Conservation (phyloP, 2,329 filamentous ascomycete species). For the Tolypocladium nubicola region DNA sequence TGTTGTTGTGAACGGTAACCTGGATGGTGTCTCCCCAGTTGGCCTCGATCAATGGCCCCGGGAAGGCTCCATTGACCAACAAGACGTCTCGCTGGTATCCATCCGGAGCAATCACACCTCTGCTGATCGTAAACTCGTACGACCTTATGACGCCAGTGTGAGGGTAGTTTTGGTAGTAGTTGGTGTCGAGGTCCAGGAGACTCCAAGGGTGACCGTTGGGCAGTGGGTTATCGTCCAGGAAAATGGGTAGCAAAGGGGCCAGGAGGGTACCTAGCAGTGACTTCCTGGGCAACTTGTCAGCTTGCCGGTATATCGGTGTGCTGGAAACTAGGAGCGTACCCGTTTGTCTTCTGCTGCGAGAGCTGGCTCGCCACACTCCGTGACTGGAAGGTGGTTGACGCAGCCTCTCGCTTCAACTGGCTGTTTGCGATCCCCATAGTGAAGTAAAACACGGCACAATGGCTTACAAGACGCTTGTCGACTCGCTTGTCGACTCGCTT, state of each 20-base stretch:
- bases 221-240: slow-evolving; percentile 37
- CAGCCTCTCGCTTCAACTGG: background rate
- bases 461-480: background rate
- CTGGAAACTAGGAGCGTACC: slow-evolving; percentile 14
- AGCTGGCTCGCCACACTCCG: slow-evolving; percentile 9
- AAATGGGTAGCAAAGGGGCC: slow-evolving; percentile 27
- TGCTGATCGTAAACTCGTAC: slow-evolving; percentile 43
- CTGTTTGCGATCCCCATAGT: slow-evolving; percentile 4
- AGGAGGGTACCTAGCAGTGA: slow-evolving; percentile 29
- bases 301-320: no score
- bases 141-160: slow-evolving; percentile 43
- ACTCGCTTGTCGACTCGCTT: no score
- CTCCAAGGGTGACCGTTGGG: slow-evolving; percentile 44
- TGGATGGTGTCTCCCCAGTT: slow-evolving; percentile 54
- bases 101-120: slow-evolving; percentile 41
- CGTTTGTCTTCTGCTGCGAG: slow-evolving; percentile 25
- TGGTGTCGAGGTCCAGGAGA: slow-evolving; percentile 28
- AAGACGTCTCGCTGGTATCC: slow-evolving; percentile 43
- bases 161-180: slow-evolving; percentile 39
- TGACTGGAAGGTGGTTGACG: background rate
- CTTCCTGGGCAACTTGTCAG: slow-evolving; percentile 12
- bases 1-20: slow-evolving; percentile 60
- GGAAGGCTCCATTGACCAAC: slow-evolving; percentile 54
- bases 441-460: background rate
- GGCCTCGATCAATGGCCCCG: slow-evolving; percentile 55